Evolutionary conservation across 768 basidiomycete genomes (phyloP).

Genomic region (Boletus rubroflammeus): DNA sequence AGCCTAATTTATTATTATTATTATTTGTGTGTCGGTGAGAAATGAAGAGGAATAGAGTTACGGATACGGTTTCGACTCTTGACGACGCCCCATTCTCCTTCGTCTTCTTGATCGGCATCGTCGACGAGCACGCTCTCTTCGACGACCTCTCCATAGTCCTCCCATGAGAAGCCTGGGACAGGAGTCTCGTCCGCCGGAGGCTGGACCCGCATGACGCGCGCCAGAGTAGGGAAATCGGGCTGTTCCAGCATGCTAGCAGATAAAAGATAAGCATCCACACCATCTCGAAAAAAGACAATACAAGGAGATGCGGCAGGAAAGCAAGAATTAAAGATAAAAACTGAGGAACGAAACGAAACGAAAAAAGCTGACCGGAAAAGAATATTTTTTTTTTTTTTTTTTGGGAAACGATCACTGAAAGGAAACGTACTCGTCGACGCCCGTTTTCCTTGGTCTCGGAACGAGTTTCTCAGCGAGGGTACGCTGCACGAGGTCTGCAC

Average conservation of each 20-base stretch:
- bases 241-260: conserved; percentile 57
- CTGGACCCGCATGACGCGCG: conserved; percentile 70
- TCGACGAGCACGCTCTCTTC: conserved; percentile 38
- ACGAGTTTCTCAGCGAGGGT: conserved; percentile 61
- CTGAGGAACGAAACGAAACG: neutral
- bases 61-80: conserved; percentile 47
- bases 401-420: neutral
- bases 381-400: too few species aligned
- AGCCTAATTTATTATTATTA: conserved; percentile 13
- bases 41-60: conserved; percentile 24
- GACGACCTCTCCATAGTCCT: conserved; percentile 69
- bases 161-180: conserved; percentile 68
- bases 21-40: neutral
- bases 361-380: neutral
- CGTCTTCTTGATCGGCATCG: conserved; percentile 69
- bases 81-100: conserved; percentile 75
- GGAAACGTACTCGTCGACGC: conserved; percentile 62
- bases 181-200: conserved; percentile 56
- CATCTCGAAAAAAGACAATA: neutral
- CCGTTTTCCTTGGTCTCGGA: conserved; percentile 63
- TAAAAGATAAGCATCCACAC: conserved; percentile 3
- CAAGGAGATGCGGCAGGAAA: neutral
- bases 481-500: conserved; percentile 25
- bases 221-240: conserved; percentile 48
- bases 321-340: neutral